Evolutionary conservation across 306 rosid genomes (phyloP).

Genomic region (Pterocarpus macrocarpus): DNA sequence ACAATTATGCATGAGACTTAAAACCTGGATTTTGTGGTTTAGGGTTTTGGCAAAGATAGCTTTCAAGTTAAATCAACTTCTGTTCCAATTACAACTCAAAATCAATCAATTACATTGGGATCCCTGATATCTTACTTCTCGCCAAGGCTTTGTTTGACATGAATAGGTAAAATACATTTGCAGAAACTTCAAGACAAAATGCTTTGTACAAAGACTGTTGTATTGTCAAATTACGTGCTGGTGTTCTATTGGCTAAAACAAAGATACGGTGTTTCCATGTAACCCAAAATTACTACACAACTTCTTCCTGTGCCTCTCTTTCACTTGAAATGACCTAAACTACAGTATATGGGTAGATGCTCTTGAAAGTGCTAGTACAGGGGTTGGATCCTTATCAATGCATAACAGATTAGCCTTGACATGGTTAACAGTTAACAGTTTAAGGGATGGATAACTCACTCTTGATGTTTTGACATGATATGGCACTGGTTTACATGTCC

Average conservation of each 20-base stretch:
- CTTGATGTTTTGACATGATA: conserved; percentile 11
- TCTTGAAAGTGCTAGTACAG: too few relatives aligned
- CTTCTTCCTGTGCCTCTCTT: too few relatives aligned
- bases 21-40: not conserved
- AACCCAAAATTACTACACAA: too few relatives aligned
- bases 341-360: too few relatives aligned
- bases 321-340: too few relatives aligned
- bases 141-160: not conserved
- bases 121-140: not conserved
- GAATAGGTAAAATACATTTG: not conserved
- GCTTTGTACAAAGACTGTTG: not conserved
- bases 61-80: not conserved
- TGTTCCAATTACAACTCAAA: not conserved
- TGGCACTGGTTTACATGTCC: not conserved
- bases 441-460: too few relatives aligned
- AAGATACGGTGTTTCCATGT: too few relatives aligned
- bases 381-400: too few relatives aligned
- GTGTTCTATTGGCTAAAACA: too few relatives aligned
- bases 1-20: not conserved
- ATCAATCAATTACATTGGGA: not conserved
- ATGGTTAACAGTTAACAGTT: too few relatives aligned
- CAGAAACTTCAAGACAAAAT: not conserved
- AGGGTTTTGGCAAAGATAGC: not conserved
- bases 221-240: not conserved
- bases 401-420: too few relatives aligned